Evolutionary conservation across 2,329 filamentous ascomycete species (phyloP).

Genomic region (Fusarium sp.): DNA sequence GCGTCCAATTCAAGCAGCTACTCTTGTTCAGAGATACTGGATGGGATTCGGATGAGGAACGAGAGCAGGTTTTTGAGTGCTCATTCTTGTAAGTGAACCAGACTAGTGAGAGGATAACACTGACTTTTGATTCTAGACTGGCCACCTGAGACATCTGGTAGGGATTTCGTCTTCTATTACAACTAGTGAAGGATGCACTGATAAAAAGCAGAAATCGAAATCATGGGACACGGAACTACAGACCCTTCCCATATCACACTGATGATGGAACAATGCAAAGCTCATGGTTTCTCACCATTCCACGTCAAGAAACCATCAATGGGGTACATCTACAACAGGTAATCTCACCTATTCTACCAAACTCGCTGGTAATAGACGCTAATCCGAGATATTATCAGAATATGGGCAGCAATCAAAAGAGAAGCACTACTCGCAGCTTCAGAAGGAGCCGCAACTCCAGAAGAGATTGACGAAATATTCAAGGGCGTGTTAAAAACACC

Average conservation of each 20-base stretch:
- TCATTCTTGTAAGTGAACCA: slow-evolving; percentile 56
- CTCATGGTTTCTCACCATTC: slow-evolving; percentile 50
- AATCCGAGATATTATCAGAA: slow-evolving; percentile 32
- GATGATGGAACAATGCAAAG: slow-evolving; percentile 47
- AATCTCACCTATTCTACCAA: not conserved
- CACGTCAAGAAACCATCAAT: slow-evolving; percentile 50
- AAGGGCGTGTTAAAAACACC: slow-evolving; percentile 50
- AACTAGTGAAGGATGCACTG: not conserved
- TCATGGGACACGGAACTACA: slow-evolving; percentile 52
- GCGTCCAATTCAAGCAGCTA: slow-evolving; percentile 64
- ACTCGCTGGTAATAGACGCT: fast-evolving
- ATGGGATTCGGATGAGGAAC: slow-evolving; percentile 53
- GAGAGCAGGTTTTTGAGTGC: slow-evolving; percentile 56
- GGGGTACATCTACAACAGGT: slow-evolving; percentile 53
- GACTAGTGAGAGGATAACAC: not conserved
- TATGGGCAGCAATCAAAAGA: slow-evolving; percentile 53
- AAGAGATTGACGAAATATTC: slow-evolving; percentile 52
- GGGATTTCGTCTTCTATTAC: fast-evolving
- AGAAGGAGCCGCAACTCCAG: slow-evolving; percentile 49
- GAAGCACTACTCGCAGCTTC: slow-evolving; percentile 51
- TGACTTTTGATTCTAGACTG: slow-evolving; percentile 42
- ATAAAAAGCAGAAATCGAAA: slow-evolving; percentile 43
- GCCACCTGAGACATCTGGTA: slow-evolving; percentile 52
- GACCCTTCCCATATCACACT: slow-evolving; percentile 36
- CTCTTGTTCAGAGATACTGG: slow-evolving; percentile 58